A percentile compares a stretch with the other conserved stretches of the same genome.
Evolutionary conservation across 495 filamentous ascomycete genomes (phyloP).

Genomic region (Hyaloscypha finlandica): DNA sequence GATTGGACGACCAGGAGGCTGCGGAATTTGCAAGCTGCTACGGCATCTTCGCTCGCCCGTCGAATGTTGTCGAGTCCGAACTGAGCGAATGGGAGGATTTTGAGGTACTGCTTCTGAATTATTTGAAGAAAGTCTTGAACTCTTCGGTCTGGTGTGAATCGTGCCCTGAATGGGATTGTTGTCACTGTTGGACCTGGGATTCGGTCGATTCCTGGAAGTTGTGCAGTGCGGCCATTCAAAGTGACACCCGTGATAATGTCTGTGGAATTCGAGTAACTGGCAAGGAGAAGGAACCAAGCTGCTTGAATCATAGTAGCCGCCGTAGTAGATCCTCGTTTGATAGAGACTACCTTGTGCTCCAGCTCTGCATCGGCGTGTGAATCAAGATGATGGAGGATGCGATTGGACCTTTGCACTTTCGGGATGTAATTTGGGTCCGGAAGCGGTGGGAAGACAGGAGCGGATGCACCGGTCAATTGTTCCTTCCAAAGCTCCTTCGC

Average conservation of each 20-base stretch:
- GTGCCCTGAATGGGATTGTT: neutral
- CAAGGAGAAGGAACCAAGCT: neutral
- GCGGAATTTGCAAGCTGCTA: constrained; percentile 11
- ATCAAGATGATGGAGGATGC: neutral
- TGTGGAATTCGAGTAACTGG: neutral
- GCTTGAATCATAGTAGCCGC: neutral
- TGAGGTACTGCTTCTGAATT: constrained; percentile 4
- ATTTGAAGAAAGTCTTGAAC: neutral
- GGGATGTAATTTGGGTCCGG: neutral
- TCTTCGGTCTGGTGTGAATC: neutral
- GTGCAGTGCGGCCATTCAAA: neutral
- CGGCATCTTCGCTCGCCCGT: neutral
- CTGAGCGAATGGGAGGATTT: constrained; percentile 4
- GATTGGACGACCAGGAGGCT: constrained; percentile 18
- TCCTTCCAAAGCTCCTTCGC: neutral
- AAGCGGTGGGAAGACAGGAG: neutral
- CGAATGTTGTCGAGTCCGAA: constrained; percentile 3
- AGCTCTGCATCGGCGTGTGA: neutral
- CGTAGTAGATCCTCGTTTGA: neutral
- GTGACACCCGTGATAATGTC: neutral
- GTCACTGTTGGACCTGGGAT: neutral
- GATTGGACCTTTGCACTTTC: too few species aligned
- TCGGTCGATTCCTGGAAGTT: neutral
- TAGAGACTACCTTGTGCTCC: neutral
- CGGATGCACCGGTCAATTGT: neutral